Evolutionary conservation across 805 yeast genomes (phyloP).

Genomic region (Candida nitratophila): DNA sequence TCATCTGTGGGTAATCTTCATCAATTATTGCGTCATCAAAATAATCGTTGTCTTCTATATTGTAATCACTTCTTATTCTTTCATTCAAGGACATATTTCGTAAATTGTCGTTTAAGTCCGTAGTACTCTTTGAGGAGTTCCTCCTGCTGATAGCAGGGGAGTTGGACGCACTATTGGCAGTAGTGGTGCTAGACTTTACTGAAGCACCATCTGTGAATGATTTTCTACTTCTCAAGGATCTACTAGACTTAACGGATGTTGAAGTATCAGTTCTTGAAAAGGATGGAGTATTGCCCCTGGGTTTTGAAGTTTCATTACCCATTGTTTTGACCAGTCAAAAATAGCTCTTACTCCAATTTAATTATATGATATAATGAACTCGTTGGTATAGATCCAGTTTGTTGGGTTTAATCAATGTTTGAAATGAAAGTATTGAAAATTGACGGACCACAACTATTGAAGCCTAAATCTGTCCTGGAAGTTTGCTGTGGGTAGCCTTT

Average conservation of each 20-base stretch:
- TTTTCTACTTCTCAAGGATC: conserved; percentile 22
- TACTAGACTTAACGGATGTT: conserved; percentile 21
- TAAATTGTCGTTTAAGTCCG: conserved; percentile 8
- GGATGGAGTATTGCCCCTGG: conserved; percentile 15
- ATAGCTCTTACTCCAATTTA: too few relatives aligned
- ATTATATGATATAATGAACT: too few relatives aligned
- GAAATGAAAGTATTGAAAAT: not conserved
- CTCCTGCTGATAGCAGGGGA: conserved; percentile 20
- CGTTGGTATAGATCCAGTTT: too few relatives aligned
- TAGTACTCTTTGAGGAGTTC: conserved; percentile 13
- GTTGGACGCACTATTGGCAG: conserved; percentile 11
- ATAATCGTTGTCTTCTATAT: conserved; percentile 7
- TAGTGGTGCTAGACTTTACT: not conserved
- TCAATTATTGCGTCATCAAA: not conserved
- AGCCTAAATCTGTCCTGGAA: too few relatives aligned
- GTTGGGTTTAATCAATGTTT: too few relatives aligned
- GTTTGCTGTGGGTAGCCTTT: too few relatives aligned
- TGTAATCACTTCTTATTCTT: conserved; percentile 3
- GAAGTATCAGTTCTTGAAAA: conserved; percentile 25
- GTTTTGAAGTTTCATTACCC: conserved; percentile 30
- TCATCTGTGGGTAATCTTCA: not conserved
- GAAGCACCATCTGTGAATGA: conserved; percentile 15
- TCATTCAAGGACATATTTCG: conserved; percentile 8
- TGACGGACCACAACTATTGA: too few relatives aligned
- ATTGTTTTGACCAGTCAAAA: conserved; percentile 8